phyloP scores from a whole-genome alignment of 345 rosid genomes.

The Gossypium thurberi region DNA sequence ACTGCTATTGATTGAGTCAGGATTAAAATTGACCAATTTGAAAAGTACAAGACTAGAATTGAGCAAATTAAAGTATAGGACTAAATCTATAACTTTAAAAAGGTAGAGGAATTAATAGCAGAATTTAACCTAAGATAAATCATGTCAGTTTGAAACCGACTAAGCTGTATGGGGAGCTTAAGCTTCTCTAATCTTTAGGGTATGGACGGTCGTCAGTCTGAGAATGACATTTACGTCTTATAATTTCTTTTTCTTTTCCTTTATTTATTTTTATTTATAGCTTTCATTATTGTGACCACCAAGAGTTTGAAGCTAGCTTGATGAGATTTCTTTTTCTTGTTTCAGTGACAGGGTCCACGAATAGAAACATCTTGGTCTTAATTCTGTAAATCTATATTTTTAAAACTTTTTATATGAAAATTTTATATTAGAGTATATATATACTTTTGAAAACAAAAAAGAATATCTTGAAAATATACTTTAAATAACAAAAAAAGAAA shows the following conservation, averaged over 20 bases:
- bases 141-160: slow-evolving; percentile 12
- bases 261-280: neutral
- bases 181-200: neutral
- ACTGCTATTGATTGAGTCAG: no score
- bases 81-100: no score
- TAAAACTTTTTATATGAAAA: no score
- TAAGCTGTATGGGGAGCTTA: slow-evolving; percentile 3
- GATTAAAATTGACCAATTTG: no score
- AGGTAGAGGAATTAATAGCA: no score
- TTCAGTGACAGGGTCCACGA: neutral
- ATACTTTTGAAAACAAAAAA: no score
- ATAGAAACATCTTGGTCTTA: neutral
- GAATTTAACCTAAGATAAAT: neutral
- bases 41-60: no score
- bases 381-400: neutral
- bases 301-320: slow-evolving; percentile 2
- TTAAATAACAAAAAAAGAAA: no score
- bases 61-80: no score
- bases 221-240: neutral
- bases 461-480: no score
- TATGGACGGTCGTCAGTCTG: slow-evolving; percentile 1
- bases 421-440: no score
- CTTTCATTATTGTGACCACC: neutral
- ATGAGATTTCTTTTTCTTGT: neutral
- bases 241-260: neutral